phyloP scores from a whole-genome alignment of 2,329 filamentous ascomycete genomes.

The Coniochaeta sp. region DNA sequence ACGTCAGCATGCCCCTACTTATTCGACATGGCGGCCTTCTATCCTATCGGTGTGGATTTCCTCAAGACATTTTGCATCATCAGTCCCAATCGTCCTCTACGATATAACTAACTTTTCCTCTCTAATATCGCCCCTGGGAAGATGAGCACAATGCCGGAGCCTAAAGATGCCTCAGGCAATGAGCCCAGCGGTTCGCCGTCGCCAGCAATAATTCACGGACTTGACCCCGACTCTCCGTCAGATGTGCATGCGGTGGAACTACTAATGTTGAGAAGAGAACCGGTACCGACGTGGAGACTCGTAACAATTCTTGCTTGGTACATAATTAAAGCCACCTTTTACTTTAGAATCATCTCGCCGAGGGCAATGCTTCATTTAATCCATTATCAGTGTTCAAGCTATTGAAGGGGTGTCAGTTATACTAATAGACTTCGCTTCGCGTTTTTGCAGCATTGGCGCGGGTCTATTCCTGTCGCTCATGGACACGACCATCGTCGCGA shows the following conservation, averaged over 20 bases:
- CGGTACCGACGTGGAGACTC: background rate
- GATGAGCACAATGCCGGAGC: no score
- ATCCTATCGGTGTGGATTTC: no score
- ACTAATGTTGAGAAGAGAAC: background rate
- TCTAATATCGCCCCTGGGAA: no score
- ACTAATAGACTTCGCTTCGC: background rate
- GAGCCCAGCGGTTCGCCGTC: no score
- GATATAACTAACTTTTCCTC: no score
- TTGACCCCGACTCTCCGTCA: background rate
- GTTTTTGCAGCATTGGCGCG: constrained; percentile 1
- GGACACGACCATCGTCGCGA: constrained; percentile 6
- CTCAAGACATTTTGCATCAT: no score
- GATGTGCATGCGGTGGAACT: background rate
- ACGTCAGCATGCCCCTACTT: no score
- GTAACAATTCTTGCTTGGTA: background rate
- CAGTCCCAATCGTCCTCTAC: no score
- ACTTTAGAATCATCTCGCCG: background rate
- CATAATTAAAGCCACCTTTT: no score
- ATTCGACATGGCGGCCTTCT: no score
- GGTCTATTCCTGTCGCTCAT: constrained; percentile 5
- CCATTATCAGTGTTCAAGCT: background rate
- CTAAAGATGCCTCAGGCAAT: no score
- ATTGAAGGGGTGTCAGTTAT: background rate
- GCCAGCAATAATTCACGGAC: no score
- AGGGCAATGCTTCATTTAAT: background rate